Base-by-base conservation (phyloP, 2,329 filamentous ascomycete genomes). In the Fusarium compactum region DNA sequence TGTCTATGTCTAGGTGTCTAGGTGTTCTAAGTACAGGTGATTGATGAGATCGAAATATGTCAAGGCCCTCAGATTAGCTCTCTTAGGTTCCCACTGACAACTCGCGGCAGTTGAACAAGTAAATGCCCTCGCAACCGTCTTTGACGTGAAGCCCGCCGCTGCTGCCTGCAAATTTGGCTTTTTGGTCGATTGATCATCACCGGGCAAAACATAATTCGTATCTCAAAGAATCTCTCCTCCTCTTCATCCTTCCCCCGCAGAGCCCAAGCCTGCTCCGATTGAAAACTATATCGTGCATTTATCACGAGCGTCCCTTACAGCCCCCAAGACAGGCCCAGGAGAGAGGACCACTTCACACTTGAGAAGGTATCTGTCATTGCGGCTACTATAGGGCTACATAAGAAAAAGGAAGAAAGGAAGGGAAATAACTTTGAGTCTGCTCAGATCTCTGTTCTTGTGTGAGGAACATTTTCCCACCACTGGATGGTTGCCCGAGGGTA, bases 81-180 rank as follows among this genome's bases (percentile, higher is more conserved):
- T 86, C 84, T 83, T 79, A 74, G 78, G 83, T 86, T 86, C 84
- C 85, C 84, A 86, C 64, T 67, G 83, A 80, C 83, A 85, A 85
- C 83, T 72, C 82, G 79, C 76, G 71, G 67, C 57, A 51, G 47
- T 53, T 64, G 59, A 34, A 62, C 51, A 50, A 53, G 22, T 45
- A 12, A 48, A 47, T 59, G 25, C 51, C 61, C 65, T 47, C 25
- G 50, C 63, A 34, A 53, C 52, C 47, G 60, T 62, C 57, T 20
- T 34, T 40, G 54, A 55, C 62, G 63, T 29, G 53, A 38, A 62
- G 68, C 62, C 61, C 50, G 46, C 70, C 73, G 79, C 80, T 81
- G 80, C 77, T 85, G 82, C 76, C 84, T 86, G 82, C 84, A 86
- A 86, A 84, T 86, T 86, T 86, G 84, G 84, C 84, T 86, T 85